These are phyloP conservation scores for Cordyceps farinosa DNA, from an alignment of 2,329 filamentous ascomycete genomes.

Conservation along the genomic window DNA sequence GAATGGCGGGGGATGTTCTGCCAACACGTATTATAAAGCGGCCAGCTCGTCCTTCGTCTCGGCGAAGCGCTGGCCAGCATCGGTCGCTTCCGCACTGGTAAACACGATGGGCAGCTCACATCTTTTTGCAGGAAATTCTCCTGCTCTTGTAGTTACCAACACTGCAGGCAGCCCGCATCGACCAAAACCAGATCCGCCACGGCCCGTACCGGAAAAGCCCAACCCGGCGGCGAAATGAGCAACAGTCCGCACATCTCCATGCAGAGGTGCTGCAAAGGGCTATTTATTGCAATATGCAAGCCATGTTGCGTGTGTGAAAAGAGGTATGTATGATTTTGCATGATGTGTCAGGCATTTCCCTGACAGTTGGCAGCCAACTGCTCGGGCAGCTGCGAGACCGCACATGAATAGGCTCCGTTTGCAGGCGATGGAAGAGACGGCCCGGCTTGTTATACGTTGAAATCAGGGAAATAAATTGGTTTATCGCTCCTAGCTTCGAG, in stretches of 20 bases:
- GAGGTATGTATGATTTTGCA: background rate
- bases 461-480: background rate
- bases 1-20: background rate
- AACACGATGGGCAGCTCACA: background rate
- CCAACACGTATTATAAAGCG: background rate
- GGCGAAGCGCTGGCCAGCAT: background rate
- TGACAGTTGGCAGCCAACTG: conserved; percentile 4
- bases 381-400: conserved; percentile 3
- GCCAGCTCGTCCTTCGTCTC: background rate
- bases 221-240: background rate
- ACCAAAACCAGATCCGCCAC: conserved; percentile 12
- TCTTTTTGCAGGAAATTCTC: background rate
- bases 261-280: background rate
- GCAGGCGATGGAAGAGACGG: background rate
- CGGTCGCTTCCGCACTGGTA: background rate
- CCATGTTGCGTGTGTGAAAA: background rate
- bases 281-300: background rate
- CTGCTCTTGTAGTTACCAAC: background rate
- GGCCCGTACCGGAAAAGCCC: conserved; percentile 5
- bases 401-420: background rate
- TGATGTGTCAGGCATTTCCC: background rate
- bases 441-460: background rate
- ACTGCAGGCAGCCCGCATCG: background rate
- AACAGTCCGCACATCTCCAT: background rate
- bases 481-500: background rate